Evolutionary conservation across 257 asterid species (phyloP), one percentile per base, ranked within the genome.

Genomic region (Fraxinus excelsior): DNA sequence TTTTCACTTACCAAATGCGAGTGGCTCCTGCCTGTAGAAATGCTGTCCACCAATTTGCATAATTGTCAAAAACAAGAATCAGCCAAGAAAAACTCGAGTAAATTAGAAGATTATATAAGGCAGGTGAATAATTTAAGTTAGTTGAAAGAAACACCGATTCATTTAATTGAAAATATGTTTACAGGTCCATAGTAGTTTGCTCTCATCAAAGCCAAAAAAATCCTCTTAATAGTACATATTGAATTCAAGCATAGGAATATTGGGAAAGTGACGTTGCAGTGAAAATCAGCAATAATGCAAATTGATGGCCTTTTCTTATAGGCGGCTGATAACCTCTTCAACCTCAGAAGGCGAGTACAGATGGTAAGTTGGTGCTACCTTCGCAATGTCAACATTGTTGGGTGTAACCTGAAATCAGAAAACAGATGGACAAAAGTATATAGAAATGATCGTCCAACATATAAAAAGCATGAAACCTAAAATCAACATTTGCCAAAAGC

Each of bases 361-460:
- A 84, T 94, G 97, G 85, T 92, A 94, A 3, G 89, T 85, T 46
- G 97, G 97, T 0, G 97, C 80, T 31, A 94, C 98, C 92, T 90
- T 90, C 0, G 98, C 96, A 70, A 94, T 94, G 51, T 94, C 97
- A 12, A 94, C 98, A 32, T 92, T 92, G 87, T 89, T 94, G 73
- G 98, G 96, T 2, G 97, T 92, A 76, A 94, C 98, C 97, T 94
- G 88, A 62, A n/a, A 89, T 38, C 35, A 72, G 74, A 62, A 23
- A 12, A 26, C 37, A 16, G 44, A 7, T 13, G 34, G 0, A 23
- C 3, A 32, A 53, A 35, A 53, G 42, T 12, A 5, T 49, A 38
- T 9, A 9, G 3, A 38, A 10, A 38, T 1, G 14, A 38, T 8
- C 44, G 13, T 38, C 44, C 13, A 38, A 10, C 13, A 10, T 38